phyloP scores from a whole-genome alignment of 768 basidiomycete species.

The Roridomyces roridus region DNA sequence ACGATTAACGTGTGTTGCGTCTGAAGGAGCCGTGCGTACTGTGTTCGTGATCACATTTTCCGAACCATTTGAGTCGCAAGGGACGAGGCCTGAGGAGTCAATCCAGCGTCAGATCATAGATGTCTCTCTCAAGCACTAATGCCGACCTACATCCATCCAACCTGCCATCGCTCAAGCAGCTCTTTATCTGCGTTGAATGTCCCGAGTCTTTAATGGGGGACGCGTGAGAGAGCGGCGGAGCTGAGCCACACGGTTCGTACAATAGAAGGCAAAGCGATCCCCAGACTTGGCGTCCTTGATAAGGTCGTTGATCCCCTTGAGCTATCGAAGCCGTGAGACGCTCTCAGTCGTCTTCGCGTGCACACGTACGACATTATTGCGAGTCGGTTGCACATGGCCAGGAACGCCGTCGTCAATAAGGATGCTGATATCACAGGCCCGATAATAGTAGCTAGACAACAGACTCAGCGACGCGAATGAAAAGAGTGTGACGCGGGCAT shows the following conservation, averaged over 20 bases:
- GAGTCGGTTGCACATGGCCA: constrained; percentile 8
- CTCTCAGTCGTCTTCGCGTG: background rate
- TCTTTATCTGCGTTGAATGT: constrained; percentile 15
- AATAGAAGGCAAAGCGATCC: constrained; percentile 31
- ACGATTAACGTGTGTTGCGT: too few species aligned
- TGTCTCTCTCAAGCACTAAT: background rate
- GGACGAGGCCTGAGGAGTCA: constrained; percentile 14
- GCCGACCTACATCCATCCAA: constrained; percentile 17
- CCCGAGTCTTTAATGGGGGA: constrained; percentile 11
- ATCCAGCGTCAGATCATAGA: too few species aligned
- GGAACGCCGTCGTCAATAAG: constrained; percentile 7
- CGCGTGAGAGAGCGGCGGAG: background rate
- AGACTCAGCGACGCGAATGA: too few species aligned
- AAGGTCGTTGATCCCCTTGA: background rate
- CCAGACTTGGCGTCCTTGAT: constrained; percentile 25
- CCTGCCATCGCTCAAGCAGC: constrained; percentile 12
- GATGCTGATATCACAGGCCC: background rate
- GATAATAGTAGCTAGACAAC: too few species aligned
- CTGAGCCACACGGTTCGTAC: constrained; percentile 17
- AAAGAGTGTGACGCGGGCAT: too few species aligned
- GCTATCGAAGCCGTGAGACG: constrained; percentile 13
- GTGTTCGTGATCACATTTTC: constrained; percentile 13
- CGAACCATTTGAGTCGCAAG: constrained; percentile 14
- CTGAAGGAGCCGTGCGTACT: background rate
- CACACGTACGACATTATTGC: constrained; percentile 2